Percentiles rank a stretch among this genome's conserved stretches.
Conservation (phyloP, 2,329 filamentous ascomycete genomes). For the Madurella fahalii region DNA sequence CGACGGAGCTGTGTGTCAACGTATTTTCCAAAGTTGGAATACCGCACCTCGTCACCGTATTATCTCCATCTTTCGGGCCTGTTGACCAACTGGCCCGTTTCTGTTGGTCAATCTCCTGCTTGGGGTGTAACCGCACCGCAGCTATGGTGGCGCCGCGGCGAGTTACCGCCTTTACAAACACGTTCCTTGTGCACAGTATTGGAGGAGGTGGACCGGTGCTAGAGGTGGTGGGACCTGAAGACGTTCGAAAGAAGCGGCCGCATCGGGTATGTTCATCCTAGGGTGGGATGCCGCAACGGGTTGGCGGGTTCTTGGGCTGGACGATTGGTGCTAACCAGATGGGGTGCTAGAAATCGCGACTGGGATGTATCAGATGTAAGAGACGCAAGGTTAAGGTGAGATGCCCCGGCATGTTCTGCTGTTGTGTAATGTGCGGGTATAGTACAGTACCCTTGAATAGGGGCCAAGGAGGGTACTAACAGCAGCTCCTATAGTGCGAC, state of each 20-base stretch:
- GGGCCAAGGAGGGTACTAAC: neutral
- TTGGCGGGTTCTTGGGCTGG: neutral
- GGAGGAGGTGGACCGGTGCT: conserved; percentile 12
- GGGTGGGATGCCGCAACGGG: too few relatives aligned
- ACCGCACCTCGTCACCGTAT: neutral
- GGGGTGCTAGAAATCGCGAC: conserved; percentile 26
- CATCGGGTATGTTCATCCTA: conserved; percentile 22
- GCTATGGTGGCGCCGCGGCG: conserved; percentile 1
- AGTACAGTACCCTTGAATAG: neutral
- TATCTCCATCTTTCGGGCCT: too few relatives aligned
- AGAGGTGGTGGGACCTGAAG: conserved; percentile 18
- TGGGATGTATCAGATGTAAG: conserved; percentile 29
- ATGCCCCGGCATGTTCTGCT: neutral
- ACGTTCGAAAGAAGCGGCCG: conserved; percentile 23
- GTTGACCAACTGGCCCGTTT: neutral
- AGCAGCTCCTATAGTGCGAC: conserved; percentile 27
- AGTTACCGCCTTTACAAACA: conserved; percentile 19
- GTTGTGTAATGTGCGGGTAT: neutral
- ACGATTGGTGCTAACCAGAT: neutral
- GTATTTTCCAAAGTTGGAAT: conserved; percentile 1
- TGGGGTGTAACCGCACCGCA: neutral
- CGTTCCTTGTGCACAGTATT: conserved; percentile 16
- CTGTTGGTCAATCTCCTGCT: neutral
- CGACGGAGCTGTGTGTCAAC: neutral
- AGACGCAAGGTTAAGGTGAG: conserved; percentile 30